Conservation (phyloP, 108 stramenopile species). For the Skeletonema menzelii region DNA sequence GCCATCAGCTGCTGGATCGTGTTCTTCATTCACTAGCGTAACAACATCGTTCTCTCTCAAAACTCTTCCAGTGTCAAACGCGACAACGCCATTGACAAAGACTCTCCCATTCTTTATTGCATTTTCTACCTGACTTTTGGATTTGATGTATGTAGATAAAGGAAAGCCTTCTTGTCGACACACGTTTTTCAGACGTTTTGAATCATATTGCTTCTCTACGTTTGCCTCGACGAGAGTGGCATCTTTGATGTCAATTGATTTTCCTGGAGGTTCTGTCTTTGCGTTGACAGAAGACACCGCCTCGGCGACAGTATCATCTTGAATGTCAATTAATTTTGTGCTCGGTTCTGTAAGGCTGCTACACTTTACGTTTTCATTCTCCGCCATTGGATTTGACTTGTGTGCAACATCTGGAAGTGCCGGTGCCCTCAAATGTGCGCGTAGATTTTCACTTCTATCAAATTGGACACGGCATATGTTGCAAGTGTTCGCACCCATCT, state of each 20-base stretch:
- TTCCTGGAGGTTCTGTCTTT: neutral
- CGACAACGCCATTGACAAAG: conserved; percentile 45
- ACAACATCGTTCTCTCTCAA: conserved; percentile 33
- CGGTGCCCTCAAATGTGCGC: conserved; percentile 37
- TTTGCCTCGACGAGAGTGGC: conserved; percentile 20
- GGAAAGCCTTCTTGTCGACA: conserved; percentile 33
- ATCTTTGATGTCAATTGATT: conserved; percentile 6
- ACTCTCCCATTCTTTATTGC: conserved; percentile 47
- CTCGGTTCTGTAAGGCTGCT: neutral
- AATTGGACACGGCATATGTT: conserved; percentile 46
- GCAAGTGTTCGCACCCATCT: conserved; percentile 14
- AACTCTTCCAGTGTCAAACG: conserved; percentile 60
- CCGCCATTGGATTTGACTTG: neutral
- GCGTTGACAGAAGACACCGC: neutral
- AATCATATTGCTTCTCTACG: conserved; percentile 16
- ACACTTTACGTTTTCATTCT: neutral
- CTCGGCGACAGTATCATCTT: too few relatives aligned
- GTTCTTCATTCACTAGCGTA: conserved; percentile 13
- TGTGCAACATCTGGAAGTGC: conserved; percentile 38
- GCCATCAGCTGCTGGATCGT: neutral
- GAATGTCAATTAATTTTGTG: too few relatives aligned
- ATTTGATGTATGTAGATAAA: conserved; percentile 25
- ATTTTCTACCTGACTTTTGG: conserved; percentile 51
- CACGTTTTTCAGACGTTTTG: conserved; percentile 59
- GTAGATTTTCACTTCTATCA: conserved; percentile 19